phyloP scores from a whole-genome alignment of 768 basidiomycete genomes.

The Amanita molliuscula region DNA sequence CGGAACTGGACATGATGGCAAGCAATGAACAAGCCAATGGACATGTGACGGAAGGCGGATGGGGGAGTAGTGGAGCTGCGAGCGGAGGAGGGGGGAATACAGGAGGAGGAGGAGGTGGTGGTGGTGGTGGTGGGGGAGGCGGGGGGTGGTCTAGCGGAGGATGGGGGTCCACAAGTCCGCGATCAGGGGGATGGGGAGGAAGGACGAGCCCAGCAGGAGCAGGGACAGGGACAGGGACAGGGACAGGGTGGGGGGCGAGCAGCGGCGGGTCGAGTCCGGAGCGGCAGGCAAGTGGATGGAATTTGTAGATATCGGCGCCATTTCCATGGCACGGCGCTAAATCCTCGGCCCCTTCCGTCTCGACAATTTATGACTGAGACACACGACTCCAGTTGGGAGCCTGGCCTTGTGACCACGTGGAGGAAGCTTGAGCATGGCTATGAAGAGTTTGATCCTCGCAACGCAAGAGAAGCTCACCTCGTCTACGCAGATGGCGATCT shows the following conservation, averaged over 20 bases:
- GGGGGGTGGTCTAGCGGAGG: slow-evolving; percentile 8
- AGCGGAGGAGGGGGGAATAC: slow-evolving; percentile 16
- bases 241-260: slow-evolving; percentile 11
- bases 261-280: slow-evolving; percentile 38
- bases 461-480: slow-evolving; percentile 40
- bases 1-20: slow-evolving; percentile 43
- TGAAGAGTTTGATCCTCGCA: slow-evolving; percentile 46
- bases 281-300: slow-evolving; percentile 48
- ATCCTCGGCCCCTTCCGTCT: not conserved
- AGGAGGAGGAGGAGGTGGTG: slow-evolving; percentile 14
- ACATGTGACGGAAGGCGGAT: slow-evolving; percentile 12
- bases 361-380: not conserved
- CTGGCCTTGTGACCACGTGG: slow-evolving; percentile 37
- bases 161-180: slow-evolving; percentile 13
- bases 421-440: slow-evolving; percentile 44
- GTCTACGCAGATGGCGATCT: slow-evolving; percentile 53
- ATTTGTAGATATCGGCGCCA: slow-evolving; percentile 17
- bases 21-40: slow-evolving; percentile 28
- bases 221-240: not conserved
- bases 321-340: not conserved
- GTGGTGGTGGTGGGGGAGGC: slow-evolving; percentile 13
- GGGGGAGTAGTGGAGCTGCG: slow-evolving; percentile 17
- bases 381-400: slow-evolving; percentile 37
- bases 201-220: slow-evolving; percentile 6
- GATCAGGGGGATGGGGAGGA: slow-evolving; percentile 27